Percentiles rank a stretch among this genome's conserved stretches.
phyloP scores from a whole-genome alignment of 345 rosid species.

The Brassica cretica region DNA sequence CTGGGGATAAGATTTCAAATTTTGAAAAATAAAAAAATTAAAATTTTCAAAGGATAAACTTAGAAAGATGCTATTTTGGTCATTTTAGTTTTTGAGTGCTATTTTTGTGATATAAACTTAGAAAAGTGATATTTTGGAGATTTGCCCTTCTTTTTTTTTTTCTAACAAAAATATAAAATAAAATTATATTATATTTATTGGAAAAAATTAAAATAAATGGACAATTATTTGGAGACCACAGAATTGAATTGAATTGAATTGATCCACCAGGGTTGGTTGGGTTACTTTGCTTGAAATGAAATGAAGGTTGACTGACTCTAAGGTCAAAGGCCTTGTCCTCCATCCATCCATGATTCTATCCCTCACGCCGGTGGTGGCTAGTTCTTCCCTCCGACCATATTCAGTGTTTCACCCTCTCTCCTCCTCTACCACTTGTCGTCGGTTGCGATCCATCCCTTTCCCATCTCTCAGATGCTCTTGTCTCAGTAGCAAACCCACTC shows the following conservation, averaged over 20 bases:
- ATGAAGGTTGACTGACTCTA: neutral
- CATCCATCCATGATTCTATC: neutral
- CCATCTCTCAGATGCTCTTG: conserved; percentile 3
- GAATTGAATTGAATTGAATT: neutral
- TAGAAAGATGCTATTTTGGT: too few species aligned
- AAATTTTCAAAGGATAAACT: too few species aligned
- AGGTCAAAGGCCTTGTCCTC: neutral
- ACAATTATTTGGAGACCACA: neutral
- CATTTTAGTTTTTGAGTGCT: too few species aligned
- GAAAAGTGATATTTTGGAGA: too few species aligned
- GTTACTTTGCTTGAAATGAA: neutral
- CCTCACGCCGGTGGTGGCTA: neutral
- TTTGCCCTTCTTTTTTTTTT: neutral
- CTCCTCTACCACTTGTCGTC: conserved; percentile 3
- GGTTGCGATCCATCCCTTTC: neutral
- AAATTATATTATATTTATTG: neutral
- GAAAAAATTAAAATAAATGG: neutral
- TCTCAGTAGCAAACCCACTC: conserved; percentile 4
- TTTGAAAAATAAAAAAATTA: too few species aligned
- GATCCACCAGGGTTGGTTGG: too few species aligned
- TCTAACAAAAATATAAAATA: neutral
- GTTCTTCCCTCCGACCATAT: neutral
- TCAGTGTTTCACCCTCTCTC: conserved; percentile 15
- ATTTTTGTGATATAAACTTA: too few species aligned
- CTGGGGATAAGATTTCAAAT: too few species aligned